Conservation (phyloP, 176 grass and related monocot genomes). For the Oryza nivara region DNA sequence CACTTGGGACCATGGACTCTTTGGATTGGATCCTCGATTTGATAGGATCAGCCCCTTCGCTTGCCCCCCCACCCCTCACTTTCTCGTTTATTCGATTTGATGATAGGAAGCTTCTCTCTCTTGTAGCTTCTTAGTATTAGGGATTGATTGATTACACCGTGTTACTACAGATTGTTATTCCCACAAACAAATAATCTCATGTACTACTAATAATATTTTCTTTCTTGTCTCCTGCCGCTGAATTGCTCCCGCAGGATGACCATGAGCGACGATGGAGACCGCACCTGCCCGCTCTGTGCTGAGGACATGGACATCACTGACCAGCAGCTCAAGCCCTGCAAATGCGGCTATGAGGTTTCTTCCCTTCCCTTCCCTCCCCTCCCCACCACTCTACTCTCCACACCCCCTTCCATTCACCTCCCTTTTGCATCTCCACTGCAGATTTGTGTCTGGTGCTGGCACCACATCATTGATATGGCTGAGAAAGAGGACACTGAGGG, state of each 20-base stretch:
- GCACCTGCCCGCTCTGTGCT: conserved; percentile 89
- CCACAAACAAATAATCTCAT: no score
- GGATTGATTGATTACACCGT: no score
- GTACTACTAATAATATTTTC: no score
- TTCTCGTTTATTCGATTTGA: no score
- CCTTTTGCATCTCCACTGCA: conserved; percentile 9
- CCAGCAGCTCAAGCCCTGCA: conserved; percentile 76
- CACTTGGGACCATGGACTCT: no score
- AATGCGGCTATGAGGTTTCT: conserved; percentile 88
- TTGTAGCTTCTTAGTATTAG: no score
- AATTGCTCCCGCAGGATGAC: conserved; percentile 54
- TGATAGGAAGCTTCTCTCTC: no score
- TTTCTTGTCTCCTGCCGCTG: no score
- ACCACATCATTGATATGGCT: conserved; percentile 97
- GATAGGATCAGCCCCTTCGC: no score
- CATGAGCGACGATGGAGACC: conserved; percentile 95
- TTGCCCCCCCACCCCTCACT: no score
- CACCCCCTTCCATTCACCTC: background rate
- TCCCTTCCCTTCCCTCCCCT: background rate
- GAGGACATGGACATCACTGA: conserved; percentile 97
- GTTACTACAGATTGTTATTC: no score
- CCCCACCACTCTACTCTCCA: background rate
- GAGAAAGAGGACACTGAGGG: conserved; percentile 95
- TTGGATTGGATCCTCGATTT: no score
- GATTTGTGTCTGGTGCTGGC: conserved; percentile 99